Conservation (phyloP, 768 basidiomycete genomes). For the Pisolithus orientalis region DNA sequence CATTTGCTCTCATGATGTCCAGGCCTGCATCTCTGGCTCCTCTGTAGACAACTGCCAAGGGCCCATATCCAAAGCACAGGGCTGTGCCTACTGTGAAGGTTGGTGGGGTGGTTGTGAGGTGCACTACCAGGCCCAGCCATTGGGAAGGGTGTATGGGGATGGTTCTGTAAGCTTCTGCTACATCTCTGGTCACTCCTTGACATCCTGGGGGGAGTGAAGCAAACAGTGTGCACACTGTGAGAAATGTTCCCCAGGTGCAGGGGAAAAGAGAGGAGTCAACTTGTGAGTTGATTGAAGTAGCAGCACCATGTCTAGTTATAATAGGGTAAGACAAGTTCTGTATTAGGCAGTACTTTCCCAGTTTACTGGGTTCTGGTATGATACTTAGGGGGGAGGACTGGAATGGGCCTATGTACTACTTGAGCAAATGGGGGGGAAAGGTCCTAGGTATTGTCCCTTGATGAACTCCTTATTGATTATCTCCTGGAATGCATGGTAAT, state of each 20-base stretch:
- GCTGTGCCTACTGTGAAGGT: no score
- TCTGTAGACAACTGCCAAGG: no score
- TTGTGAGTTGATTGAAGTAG: background rate
- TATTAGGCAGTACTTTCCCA: background rate
- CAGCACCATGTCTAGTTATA: background rate
- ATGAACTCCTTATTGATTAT: no score
- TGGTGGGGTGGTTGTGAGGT: no score
- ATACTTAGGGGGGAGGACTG: no score
- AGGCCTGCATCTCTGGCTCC: no score
- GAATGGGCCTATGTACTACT: no score
- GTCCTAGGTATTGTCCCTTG: no score
- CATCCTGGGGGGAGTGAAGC: constrained; percentile 5
- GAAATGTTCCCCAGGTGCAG: constrained; percentile 13
- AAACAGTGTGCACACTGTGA: constrained; percentile 2
- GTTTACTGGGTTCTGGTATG: background rate
- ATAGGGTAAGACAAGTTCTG: background rate
- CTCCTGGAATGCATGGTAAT: no score
- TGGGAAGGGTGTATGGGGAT: background rate
- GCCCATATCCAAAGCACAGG: no score
- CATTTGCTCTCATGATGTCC: no score
- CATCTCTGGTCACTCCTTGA: background rate
- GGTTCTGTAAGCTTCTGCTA: background rate
- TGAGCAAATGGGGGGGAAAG: no score
- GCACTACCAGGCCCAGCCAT: background rate
- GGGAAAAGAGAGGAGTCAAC: background rate